A percentile compares a stretch with the other conserved stretches of the same genome.
Evolutionary conservation across 164 flowering plant species (phyloP).

Genomic region (Tetracentron sinense): DNA sequence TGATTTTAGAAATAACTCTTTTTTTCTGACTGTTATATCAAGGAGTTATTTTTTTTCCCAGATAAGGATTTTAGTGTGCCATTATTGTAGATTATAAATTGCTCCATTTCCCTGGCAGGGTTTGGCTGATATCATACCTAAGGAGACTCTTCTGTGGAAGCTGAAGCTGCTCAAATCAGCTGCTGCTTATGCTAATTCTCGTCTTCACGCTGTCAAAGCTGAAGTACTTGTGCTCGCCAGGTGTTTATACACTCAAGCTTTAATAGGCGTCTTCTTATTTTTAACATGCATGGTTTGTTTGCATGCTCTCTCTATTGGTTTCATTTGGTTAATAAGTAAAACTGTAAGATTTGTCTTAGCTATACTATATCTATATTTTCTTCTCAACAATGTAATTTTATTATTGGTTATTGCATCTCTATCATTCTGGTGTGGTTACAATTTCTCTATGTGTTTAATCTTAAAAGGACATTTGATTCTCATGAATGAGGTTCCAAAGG

Average conservation of each 20-base stretch:
- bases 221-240: conserved; percentile 93
- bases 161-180: conserved; percentile 75
- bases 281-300: not conserved
- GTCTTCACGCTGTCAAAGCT: conserved; percentile 93
- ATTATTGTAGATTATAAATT: not conserved
- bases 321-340: not conserved
- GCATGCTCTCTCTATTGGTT: not conserved
- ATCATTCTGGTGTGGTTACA: not conserved
- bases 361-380: not conserved
- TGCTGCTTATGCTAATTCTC: conserved; percentile 91
- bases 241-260: conserved; percentile 28
- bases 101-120: conserved; percentile 35
- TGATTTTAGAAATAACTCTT: not conserved
- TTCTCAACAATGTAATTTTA: not conserved
- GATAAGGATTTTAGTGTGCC: not conserved
- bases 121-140: conserved; percentile 74
- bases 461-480: no score
- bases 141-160: conserved; percentile 83
- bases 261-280: not conserved
- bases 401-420: not conserved
- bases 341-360: not conserved
- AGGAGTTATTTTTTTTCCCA: not conserved
- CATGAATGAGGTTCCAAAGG: no score
- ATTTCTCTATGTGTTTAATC: no score
- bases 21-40: no score